Evolutionary conservation across 2,329 filamentous ascomycete species (phyloP).

Genomic region (Phialophora expanda): DNA sequence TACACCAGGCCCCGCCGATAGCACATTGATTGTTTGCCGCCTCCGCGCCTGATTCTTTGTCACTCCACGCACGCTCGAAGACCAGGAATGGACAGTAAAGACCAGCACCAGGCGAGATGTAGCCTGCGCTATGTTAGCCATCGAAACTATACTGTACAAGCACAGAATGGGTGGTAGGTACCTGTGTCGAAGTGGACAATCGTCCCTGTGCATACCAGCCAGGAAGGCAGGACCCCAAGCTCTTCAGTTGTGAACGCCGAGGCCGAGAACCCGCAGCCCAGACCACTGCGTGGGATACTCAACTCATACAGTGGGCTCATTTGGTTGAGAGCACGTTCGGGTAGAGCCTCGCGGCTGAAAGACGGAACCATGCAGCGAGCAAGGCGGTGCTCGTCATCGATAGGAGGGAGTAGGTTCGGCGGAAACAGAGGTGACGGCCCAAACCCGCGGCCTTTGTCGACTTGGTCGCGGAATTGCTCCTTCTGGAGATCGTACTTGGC

Average conservation of each 20-base stretch:
- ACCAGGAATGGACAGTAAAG: conserved; percentile 37
- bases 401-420: conserved; percentile 36
- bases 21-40: conserved; percentile 39
- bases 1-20: conserved; percentile 39
- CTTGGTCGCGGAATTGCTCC: conserved; percentile 33
- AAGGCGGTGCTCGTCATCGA: conserved; percentile 31
- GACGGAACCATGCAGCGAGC: conserved; percentile 37
- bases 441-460: conserved; percentile 35
- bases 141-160: not conserved
- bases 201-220: conserved; percentile 36
- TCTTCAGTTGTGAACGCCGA: conserved; percentile 32
- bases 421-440: conserved; percentile 38
- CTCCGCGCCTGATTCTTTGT: conserved; percentile 34
- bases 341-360: conserved; percentile 37
- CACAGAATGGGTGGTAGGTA: not conserved
- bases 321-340: conserved; percentile 31
- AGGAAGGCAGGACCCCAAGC: conserved; percentile 30
- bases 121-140: conserved; percentile 14
- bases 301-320: conserved; percentile 34
- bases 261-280: conserved; percentile 38
- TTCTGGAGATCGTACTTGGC: conserved; percentile 32
- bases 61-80: conserved; percentile 34
- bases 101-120: conserved; percentile 36
- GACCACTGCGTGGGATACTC: conserved; percentile 34
- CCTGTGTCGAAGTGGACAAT: conserved; percentile 36